Evolutionary conservation across 768 basidiomycete species (phyloP).

Genomic region (Atractiella rhizophila): DNA sequence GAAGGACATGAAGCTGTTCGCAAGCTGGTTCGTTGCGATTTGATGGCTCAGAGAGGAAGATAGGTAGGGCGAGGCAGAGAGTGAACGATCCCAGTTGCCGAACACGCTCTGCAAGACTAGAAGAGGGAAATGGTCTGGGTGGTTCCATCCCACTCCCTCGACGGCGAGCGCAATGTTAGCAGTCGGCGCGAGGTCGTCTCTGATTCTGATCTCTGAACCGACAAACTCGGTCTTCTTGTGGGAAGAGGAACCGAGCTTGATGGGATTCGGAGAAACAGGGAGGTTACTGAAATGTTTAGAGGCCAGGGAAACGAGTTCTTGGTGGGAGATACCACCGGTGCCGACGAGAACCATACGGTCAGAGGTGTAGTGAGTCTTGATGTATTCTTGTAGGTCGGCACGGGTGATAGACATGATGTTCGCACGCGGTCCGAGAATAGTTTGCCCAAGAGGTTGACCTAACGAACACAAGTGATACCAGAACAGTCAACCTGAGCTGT

Average conservation of each 20-base stretch:
- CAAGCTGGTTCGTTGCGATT: conserved; percentile 75
- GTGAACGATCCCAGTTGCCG: conserved; percentile 96
- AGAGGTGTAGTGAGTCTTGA: conserved; percentile 91
- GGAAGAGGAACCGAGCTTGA: conserved; percentile 58
- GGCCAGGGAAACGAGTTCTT: conserved; percentile 75
- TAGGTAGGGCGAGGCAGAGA: conserved; percentile 67
- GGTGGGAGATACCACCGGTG: conserved; percentile 79
- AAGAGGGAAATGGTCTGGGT: conserved; percentile 98
- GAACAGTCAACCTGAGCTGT: background rate
- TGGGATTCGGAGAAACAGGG: conserved; percentile 63
- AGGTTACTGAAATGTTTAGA: conserved; percentile 76
- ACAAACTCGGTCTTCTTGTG: conserved; percentile 48
- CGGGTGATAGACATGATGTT: conserved; percentile 90
- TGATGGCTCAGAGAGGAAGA: conserved; percentile 78
- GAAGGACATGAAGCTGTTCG: conserved; percentile 98
- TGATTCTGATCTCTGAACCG: conserved; percentile 82
- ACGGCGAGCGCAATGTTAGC: conserved; percentile 90
- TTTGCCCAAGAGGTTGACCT: conserved; percentile 88
- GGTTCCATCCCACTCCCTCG: conserved; percentile 92
- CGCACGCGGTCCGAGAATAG: conserved; percentile 83
- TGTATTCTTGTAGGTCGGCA: conserved; percentile 66
- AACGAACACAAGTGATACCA: background rate
- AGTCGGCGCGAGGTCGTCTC: conserved; percentile 69
- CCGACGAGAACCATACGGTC: conserved; percentile 99
- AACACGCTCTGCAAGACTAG: conserved; percentile 92